These are phyloP conservation scores for Cladosporium sp. DNA, from an alignment of 2,329 filamentous ascomycete genomes.

Conservation along the genomic window DNA sequence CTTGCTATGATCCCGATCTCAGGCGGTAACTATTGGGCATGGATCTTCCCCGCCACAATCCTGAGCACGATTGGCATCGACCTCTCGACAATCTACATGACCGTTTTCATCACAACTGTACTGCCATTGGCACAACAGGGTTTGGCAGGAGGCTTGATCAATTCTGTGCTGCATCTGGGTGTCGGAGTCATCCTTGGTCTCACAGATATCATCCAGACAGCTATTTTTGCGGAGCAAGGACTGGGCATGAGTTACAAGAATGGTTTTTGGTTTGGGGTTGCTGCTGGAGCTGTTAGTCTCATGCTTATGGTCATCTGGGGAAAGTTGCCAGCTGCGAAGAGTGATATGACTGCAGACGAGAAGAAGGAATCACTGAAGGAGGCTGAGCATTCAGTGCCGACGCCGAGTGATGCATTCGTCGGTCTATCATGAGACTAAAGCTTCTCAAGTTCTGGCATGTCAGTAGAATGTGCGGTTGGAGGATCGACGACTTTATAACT, in stretches of 20 bases:
- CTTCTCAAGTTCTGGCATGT: no score
- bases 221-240: slow-evolving; percentile 43
- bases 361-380: slow-evolving; percentile 31
- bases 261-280: slow-evolving; percentile 40
- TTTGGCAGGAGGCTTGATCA: slow-evolving; percentile 68
- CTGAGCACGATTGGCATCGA: slow-evolving; percentile 71
- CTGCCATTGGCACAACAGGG: slow-evolving; percentile 67
- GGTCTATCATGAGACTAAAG: not conserved
- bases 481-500: no score
- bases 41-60: slow-evolving; percentile 68
- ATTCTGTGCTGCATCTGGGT: slow-evolving; percentile 67
- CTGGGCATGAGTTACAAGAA: slow-evolving; percentile 38
- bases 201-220: slow-evolving; percentile 60
- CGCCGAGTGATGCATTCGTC: not conserved
- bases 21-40: slow-evolving; percentile 65
- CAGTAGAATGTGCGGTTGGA: no score
- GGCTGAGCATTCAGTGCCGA: not conserved
- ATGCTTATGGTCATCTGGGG: slow-evolving; percentile 41
- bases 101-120: slow-evolving; percentile 70
- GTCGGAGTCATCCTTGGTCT: slow-evolving; percentile 70
- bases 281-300: slow-evolving; percentile 32
- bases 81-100: slow-evolving; percentile 70
- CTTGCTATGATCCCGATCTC: slow-evolving; percentile 62
- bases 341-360: slow-evolving; percentile 58
- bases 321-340: slow-evolving; percentile 50